A percentile compares a stretch with the other conserved stretches of the same genome.
phyloP scores from a whole-genome alignment of 2,329 filamentous ascomycete species.

The Macrophomina tecta region DNA sequence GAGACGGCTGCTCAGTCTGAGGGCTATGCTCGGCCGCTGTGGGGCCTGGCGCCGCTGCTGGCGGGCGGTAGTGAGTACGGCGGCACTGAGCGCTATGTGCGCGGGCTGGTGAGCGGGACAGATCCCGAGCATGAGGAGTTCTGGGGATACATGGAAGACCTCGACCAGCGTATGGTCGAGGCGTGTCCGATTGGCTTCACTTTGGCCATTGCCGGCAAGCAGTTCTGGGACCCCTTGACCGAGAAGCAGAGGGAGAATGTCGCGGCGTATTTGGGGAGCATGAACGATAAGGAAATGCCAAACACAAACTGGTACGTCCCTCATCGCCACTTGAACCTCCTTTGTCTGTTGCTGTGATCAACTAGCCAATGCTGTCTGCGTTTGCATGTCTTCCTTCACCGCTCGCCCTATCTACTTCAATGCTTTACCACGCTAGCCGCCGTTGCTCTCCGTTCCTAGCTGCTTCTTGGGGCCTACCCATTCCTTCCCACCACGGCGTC shows the following conservation, averaged over 20 bases:
- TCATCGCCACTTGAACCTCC: background rate
- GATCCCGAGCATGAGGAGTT: conserved; percentile 73
- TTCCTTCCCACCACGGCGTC: background rate
- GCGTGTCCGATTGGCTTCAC: conserved; percentile 81
- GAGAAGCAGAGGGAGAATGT: conserved; percentile 69
- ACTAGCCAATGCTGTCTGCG: background rate
- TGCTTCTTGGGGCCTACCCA: too few species aligned
- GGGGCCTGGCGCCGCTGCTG: conserved; percentile 74
- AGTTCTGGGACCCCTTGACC: conserved; percentile 70
- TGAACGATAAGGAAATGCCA: conserved; percentile 76
- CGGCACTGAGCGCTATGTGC: conserved; percentile 69
- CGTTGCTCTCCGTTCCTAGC: too few species aligned
- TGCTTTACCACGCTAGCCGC: too few species aligned
- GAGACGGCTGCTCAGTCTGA: conserved; percentile 79
- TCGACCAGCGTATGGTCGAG: conserved; percentile 84
- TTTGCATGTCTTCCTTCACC: too few species aligned
- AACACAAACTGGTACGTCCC: conserved; percentile 67
- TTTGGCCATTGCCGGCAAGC: conserved; percentile 69
- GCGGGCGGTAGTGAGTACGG: conserved; percentile 71
- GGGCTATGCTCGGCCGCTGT: conserved; percentile 75
- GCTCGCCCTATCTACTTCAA: background rate
- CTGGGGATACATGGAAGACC: conserved; percentile 77
- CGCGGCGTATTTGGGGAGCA: conserved; percentile 74
- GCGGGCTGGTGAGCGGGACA: conserved; percentile 73
- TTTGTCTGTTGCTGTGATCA: background rate